A percentile compares a stretch with the other conserved stretches of the same genome.
Evolutionary conservation across 208 protist genomes (phyloP).

Genomic region (Acanthamoeba triangularis): DNA sequence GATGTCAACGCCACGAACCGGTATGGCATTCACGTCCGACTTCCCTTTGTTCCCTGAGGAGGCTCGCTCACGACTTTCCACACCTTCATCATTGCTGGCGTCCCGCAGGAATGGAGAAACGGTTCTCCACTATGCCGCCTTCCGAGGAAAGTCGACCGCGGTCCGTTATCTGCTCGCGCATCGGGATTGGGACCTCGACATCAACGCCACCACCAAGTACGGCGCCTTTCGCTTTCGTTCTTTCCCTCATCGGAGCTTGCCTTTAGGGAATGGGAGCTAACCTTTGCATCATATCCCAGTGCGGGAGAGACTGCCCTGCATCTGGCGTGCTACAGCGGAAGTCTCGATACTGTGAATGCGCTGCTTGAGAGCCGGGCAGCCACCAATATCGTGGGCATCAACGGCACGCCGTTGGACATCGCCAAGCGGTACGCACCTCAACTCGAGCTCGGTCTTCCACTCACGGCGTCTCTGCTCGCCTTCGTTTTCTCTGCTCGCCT

Average conservation of each 20-base stretch:
- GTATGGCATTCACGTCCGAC: neutral
- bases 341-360: conserved; percentile 9
- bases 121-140: neutral
- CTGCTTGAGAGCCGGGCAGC: conserved; percentile 14
- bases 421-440: neutral
- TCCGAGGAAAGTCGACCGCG: conserved; percentile 17
- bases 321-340: conserved; percentile 24
- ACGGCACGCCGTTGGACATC: conserved; percentile 22
- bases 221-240: neutral
- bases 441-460: neutral
- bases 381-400: conserved; percentile 35
- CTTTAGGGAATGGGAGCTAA: neutral
- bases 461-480: neutral
- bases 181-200: neutral
- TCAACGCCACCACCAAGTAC: conserved; percentile 28
- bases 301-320: conserved; percentile 14
- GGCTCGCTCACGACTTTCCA: neutral
- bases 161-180: neutral
- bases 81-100: neutral
- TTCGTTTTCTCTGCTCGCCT: neutral
- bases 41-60: neutral
- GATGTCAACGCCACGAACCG: conserved; percentile 36
- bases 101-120: neutral
- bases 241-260: neutral
- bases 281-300: neutral